Evolutionary conservation across 495 filamentous ascomycete genomes (phyloP), one percentile per base, ranked within the genome.

Genomic region (Arthonia radiata): DNA sequence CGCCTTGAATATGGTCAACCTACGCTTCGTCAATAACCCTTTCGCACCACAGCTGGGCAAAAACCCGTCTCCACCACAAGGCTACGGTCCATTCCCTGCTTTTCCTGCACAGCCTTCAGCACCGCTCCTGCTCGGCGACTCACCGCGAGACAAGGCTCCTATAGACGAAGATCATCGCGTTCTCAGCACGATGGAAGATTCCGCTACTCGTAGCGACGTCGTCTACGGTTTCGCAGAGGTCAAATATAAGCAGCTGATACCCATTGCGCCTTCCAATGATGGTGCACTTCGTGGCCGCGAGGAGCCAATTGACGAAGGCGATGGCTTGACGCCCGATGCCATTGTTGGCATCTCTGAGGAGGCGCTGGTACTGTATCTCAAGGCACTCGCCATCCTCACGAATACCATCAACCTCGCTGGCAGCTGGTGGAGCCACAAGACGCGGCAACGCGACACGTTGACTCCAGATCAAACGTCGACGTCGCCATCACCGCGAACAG

Each of bases 361-460:
- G 45, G 89, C 89, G 1, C 52, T 94, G 34, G 86, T 97, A 8
- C 59, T 97, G 12, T 97, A 92, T 39, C 81, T 97, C 23, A 94
- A 94, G 47, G 75, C 80, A 5, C 57, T 97, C 19, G 64, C 75
- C 6, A 59, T 94, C 28, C 60, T 94, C 4, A 76, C 78, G 9
- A 83, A 78, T 40, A 76, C 79, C n/a, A 97, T 93, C 77, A 80
- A 94, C 43, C 76, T 92, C 37, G 86, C 82, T 17, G 76, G 79
- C 13, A 59, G 64, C 13, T 97, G 82, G 89, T 94, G 86, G 86
- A 55, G 60, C 9, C 67, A 69, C 15, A n/a, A n/a, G n/a, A n/a
- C n/a, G n/a, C 76, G 69, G 48, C 77, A 57, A 32, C 61, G 67
- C 3, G 57, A 63, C n/a, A 76, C 78, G 25, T 45, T 58, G 0